Evolutionary conservation across 176 grass and related monocot genomes (phyloP), one percentile per base, ranked within the genome.

Genomic region (Zoysia pacifica): DNA sequence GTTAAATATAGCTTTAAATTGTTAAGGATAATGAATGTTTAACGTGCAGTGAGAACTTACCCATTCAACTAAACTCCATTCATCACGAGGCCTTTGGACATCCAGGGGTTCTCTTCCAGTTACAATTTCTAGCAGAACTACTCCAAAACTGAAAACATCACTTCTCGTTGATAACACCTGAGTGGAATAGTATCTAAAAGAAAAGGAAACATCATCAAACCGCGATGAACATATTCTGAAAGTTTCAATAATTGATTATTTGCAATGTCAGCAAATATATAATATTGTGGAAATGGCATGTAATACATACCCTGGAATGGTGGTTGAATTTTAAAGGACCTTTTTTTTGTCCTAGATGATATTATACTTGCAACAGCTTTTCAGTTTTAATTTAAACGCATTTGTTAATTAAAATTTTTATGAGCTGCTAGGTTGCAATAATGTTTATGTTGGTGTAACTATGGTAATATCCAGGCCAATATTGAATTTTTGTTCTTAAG

Each of bases 41-140:
- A 11, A 8, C 13, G 6, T 48, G 55, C 20, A 67, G 4, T 61
- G 20, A 79, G 50, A 85, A 56, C 79, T 69, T 88, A 90, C 91
- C 91, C 91, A 93, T 73, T 93, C 91, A 45, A 87, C 91, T 86
- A 93, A 83, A 79, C 91, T 90, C 91, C 91, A 88, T 79, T 83
- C 88, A 62, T 43, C 10, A n/a, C 70, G 71, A 46, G 91, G 91
- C 75, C 88, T 85, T 72, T 90, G 66, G 54, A 93, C 83, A 70
- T 93, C 88, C 16, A 93, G 91, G 51, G 91, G 91, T 70, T 93
- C 88, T 76, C 91, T 90, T 82, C 88, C 91, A 1, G 91, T 90
- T 16, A 93, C 85, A 69, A 90, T 93, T 88, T 93, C 91, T 73
- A 93, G 67, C 77, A 90, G 88, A 67, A 93, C 91, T 44, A 93